A percentile compares a stretch with the other conserved stretches of the same genome.
Conservation (phyloP, 495 filamentous ascomycete species). For the Choiromyces venosus region DNA sequence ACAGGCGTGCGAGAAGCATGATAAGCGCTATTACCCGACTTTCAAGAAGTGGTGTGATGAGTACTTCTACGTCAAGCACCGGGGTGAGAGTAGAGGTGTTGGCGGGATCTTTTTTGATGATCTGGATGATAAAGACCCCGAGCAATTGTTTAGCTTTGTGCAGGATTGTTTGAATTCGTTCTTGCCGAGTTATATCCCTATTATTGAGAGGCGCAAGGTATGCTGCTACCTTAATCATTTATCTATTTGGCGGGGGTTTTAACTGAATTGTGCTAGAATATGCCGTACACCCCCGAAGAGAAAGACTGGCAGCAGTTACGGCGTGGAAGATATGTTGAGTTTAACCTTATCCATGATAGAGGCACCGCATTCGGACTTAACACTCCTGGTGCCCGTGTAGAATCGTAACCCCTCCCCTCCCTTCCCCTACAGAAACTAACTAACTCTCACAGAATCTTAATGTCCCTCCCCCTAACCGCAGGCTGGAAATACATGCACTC, state of each 20-base stretch:
- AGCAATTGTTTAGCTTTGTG: slow-evolving; percentile 87
- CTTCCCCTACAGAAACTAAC: neutral
- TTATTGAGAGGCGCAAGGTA: slow-evolving; percentile 74
- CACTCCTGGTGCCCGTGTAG: slow-evolving; percentile 83
- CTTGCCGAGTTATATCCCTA: slow-evolving; percentile 84
- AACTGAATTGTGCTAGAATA: slow-evolving; percentile 46
- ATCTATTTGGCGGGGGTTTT: neutral
- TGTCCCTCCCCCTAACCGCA: slow-evolving; percentile 91
- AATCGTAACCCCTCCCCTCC: slow-evolving; percentile 44
- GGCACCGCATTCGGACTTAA: slow-evolving; percentile 92
- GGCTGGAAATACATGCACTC: slow-evolving; percentile 94
- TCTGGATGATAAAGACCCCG: slow-evolving; percentile 84
- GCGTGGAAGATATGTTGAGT: slow-evolving; percentile 91
- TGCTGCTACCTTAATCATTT: slow-evolving; percentile 4
- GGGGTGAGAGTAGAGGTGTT: slow-evolving; percentile 78
- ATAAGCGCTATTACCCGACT: slow-evolving; percentile 82
- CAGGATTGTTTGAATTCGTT: slow-evolving; percentile 79
- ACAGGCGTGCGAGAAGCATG: slow-evolving; percentile 86
- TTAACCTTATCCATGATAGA: slow-evolving; percentile 95
- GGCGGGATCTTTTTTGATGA: slow-evolving; percentile 99
- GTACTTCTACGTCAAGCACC: slow-evolving; percentile 92
- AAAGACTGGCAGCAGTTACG: slow-evolving; percentile 96
- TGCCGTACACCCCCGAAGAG: slow-evolving; percentile 75
- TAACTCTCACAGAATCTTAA: slow-evolving; percentile 64
- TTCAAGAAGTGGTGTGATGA: slow-evolving; percentile 99